Evolutionary conservation across 352 stramenopile genomes (phyloP).

Genomic region (Phytophthora podocarpi): DNA sequence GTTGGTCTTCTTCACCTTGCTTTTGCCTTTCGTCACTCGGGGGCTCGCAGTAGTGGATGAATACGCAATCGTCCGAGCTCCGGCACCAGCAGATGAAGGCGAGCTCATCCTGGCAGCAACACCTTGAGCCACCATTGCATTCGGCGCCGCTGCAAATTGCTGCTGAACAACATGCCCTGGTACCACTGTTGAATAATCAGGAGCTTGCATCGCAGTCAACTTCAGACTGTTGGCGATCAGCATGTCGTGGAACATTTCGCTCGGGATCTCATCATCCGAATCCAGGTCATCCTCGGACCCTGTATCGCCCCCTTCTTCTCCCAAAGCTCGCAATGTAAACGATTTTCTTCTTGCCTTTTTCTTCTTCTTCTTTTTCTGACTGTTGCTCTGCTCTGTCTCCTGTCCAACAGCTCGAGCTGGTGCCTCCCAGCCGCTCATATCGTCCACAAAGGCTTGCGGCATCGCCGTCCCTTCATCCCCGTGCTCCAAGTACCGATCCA

Average conservation of each 20-base stretch:
- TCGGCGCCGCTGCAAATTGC: not conserved
- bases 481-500: constrained; percentile 41
- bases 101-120: not conserved
- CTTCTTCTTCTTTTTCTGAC: constrained; percentile 2
- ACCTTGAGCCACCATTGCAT: not conserved
- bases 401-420: not conserved
- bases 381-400: constrained; percentile 6
- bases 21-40: not conserved
- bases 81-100: not conserved
- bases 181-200: constrained; percentile 5
- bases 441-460: constrained; percentile 39
- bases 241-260: not conserved
- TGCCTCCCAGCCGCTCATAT: constrained; percentile 41
- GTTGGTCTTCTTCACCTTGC: not conserved
- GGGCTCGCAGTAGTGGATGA: not conserved
- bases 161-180: not conserved
- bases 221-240: constrained; percentile 5
- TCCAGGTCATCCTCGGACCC: not conserved
- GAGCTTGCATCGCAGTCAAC: constrained; percentile 19
- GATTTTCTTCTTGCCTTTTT: not conserved
- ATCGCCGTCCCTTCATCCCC: constrained; percentile 25
- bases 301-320: not conserved
- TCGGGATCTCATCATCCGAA: constrained; percentile 17
- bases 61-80: not conserved
- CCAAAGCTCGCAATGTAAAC: not conserved